Evolutionary conservation across 2,329 filamentous ascomycete species (phyloP).

Genomic region (Trichophyton mentagrophytes): DNA sequence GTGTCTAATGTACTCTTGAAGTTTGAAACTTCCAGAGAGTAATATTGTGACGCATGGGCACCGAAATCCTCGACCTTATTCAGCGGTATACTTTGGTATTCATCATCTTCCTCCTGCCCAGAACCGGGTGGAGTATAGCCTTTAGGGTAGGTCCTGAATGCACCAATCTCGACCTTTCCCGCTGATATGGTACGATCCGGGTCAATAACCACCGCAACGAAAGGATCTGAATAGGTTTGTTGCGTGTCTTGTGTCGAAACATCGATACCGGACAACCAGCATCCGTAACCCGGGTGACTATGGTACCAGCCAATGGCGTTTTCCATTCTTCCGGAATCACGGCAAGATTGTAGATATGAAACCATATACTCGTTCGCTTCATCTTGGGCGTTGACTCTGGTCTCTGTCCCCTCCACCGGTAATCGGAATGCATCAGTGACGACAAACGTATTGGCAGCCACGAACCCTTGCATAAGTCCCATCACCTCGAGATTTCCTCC

Average conservation of each 20-base stretch:
- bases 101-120: constrained; percentile 29
- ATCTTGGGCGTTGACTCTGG: constrained; percentile 85
- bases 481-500: constrained; percentile 89
- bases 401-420: constrained; percentile 97
- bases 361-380: constrained; percentile 98
- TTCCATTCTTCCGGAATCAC: constrained; percentile 66
- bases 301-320: constrained; percentile 98
- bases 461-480: constrained; percentile 95
- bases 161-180: constrained; percentile 93
- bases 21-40: constrained; percentile 78
- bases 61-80: constrained; percentile 93
- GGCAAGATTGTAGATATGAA: constrained; percentile 62
- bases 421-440: constrained; percentile 89
- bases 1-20: constrained; percentile 89
- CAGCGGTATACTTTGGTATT: constrained; percentile 59
- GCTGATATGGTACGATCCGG: constrained; percentile 89
- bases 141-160: constrained; percentile 80
- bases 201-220: constrained; percentile 90
- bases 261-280: constrained; percentile 95
- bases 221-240: constrained; percentile 77
- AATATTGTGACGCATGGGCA: constrained; percentile 81
- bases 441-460: constrained; percentile 68
- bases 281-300: constrained; percentile 92
- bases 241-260: constrained; percentile 77
- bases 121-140: constrained; percentile 47